phyloP scores from a whole-genome alignment of 768 basidiomycete species.

The Crassisporium funariophilum region DNA sequence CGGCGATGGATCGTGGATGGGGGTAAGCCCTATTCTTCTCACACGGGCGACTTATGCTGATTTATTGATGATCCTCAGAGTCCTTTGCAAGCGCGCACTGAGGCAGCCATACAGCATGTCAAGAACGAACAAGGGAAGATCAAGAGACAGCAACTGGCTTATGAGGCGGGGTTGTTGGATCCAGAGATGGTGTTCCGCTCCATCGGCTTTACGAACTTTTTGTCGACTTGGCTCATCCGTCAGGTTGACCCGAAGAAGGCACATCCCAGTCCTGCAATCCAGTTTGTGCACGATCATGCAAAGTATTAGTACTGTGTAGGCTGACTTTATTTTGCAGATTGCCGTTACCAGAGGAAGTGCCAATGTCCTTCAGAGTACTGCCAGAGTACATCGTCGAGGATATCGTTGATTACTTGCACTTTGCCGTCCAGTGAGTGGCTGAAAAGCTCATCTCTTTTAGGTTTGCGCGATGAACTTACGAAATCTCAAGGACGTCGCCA shows the following conservation, averaged over 20 bases:
- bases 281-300: slow-evolving; percentile 47
- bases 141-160: slow-evolving; percentile 74
- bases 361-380: slow-evolving; percentile 80
- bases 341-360: slow-evolving; percentile 84
- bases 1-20: slow-evolving; percentile 81
- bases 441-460: neutral
- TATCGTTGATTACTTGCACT: slow-evolving; percentile 86
- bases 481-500: slow-evolving; percentile 55
- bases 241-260: slow-evolving; percentile 79
- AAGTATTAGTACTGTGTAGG: neutral
- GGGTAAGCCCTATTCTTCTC: slow-evolving; percentile 47
- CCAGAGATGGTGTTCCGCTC: slow-evolving; percentile 80
- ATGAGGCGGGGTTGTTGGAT: slow-evolving; percentile 83
- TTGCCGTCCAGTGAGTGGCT: slow-evolving; percentile 69
- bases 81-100: slow-evolving; percentile 74
- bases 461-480: neutral
- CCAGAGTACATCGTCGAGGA: slow-evolving; percentile 97
- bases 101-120: slow-evolving; percentile 73
- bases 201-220: slow-evolving; percentile 84
- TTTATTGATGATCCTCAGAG: slow-evolving; percentile 49
- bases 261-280: slow-evolving; percentile 69
- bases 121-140: slow-evolving; percentile 78
- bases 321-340: slow-evolving; percentile 51
- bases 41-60: no score
- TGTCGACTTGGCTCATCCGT: slow-evolving; percentile 93